These are phyloP conservation scores for Cercophora samala DNA, from an alignment of 495 filamentous ascomycete genomes.

Conservation along the genomic window DNA sequence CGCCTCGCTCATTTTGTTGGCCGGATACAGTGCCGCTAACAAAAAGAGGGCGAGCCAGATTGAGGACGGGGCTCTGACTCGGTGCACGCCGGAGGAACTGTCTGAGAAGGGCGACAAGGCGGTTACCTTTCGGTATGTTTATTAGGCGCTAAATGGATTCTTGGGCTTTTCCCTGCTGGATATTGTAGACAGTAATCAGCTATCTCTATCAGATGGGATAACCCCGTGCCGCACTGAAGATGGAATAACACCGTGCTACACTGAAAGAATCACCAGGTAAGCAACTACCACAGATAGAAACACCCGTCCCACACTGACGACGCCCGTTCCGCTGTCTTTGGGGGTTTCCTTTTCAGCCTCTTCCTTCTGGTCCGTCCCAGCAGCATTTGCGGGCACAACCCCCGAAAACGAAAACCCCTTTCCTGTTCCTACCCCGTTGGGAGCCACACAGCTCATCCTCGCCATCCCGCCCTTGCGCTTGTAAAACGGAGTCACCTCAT, in stretches of 20 bases:
- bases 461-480: too few relatives aligned
- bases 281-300: neutral
- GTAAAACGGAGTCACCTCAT: too few relatives aligned
- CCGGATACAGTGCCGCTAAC: slow-evolving; percentile 61
- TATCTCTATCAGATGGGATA: too few relatives aligned
- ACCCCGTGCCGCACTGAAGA: too few relatives aligned
- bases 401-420: neutral
- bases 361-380: neutral
- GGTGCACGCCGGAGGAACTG: slow-evolving; percentile 51
- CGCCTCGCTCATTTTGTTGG: slow-evolving; percentile 52
- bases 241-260: too few relatives aligned
- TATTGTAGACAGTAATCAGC: too few relatives aligned
- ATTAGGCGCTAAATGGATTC: slow-evolving; percentile 18
- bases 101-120: slow-evolving; percentile 62
- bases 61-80: slow-evolving; percentile 42
- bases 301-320: neutral
- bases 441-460: neutral
- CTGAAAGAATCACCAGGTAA: too few relatives aligned
- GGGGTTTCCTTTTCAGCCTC: too few relatives aligned
- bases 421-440: neutral
- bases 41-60: slow-evolving; percentile 48
- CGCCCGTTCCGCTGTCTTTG: neutral
- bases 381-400: neutral
- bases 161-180: too few relatives aligned
- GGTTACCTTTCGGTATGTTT: slow-evolving; percentile 62